phyloP scores from a whole-genome alignment of 2,329 filamentous ascomycete genomes.

The Exophiala sideris region DNA sequence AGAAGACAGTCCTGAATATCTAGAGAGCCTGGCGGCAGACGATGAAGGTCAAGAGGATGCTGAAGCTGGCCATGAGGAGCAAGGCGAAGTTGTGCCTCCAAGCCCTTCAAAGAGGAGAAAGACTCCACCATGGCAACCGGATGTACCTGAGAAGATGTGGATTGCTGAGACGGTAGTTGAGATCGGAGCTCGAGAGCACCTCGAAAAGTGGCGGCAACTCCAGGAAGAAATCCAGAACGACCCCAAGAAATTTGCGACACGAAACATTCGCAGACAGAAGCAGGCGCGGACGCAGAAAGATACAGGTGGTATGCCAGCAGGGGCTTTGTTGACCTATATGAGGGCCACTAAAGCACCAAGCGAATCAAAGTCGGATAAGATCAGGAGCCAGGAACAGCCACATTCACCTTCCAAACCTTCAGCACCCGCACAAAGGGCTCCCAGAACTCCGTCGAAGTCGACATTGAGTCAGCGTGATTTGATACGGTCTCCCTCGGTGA shows the following conservation, averaged over 20 bases:
- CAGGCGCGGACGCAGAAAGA: background rate
- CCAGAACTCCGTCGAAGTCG: constrained; percentile 6
- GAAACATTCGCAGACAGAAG: constrained; percentile 24
- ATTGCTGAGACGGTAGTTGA: constrained; percentile 62
- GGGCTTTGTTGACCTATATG: constrained; percentile 15
- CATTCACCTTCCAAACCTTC: background rate
- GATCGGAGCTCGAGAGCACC: constrained; percentile 61
- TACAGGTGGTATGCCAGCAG: constrained; percentile 13
- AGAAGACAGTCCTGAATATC: constrained; percentile 55
- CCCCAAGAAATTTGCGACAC: constrained; percentile 27
- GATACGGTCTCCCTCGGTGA: constrained; percentile 5
- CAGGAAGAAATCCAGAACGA: constrained; percentile 25
- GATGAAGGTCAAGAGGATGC: constrained; percentile 35
- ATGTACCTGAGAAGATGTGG: constrained; percentile 64
- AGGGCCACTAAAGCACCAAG: constrained; percentile 2
- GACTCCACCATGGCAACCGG: constrained; percentile 60
- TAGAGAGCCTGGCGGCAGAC: constrained; percentile 33
- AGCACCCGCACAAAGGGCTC: background rate
- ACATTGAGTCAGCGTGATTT: background rate
- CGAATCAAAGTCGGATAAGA: background rate
- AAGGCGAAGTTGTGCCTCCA: constrained; percentile 34
- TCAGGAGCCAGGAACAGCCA: background rate
- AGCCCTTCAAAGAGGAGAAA: constrained; percentile 43
- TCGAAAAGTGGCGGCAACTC: constrained; percentile 61
- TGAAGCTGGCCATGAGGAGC: constrained; percentile 28